Evolutionary conservation across 208 protist species (phyloP), one percentile per base, ranked within the genome.

Genomic region (Trypanosoma theileri): DNA sequence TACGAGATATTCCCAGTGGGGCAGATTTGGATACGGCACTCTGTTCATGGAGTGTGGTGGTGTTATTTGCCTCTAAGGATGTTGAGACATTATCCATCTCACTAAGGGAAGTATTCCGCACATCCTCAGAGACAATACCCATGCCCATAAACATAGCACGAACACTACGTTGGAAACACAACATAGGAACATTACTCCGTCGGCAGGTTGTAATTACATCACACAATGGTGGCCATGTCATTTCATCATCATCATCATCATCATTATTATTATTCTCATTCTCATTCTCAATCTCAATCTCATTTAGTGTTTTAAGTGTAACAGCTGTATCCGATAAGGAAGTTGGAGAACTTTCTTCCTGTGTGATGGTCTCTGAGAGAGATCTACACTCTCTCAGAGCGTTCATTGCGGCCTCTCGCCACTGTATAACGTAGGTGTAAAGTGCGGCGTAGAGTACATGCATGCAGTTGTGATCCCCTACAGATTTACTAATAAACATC

Each of bases 381-480:
- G 6, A 35, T 35, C 4, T 8, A 1, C 28, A 6, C 28, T 35
- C 4, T 35, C 28, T 35, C 28, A 35, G 4, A 35, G 1, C 6
- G 6, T 35, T 8, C 24, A 44, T 31, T n/a, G 60, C 46, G n/a
- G 60, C 60, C 1, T 45, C 9, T 1, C 54, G 52, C 68, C 68
- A 73, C 35, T 73, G 68, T 24, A 35, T 59, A 16, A 31, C 68
- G 41, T 73, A 73, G 7, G 60, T 73, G 59, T 66, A 67, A 6
- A 73, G 7, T 21, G 52, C 68, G 11, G 68, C 31, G 24, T 66
- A n/a, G 53, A 64, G 45, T 17, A 59, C 60, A 61, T 73, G 68
- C 54, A 73, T 59, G 21, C n/a, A 67, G 67, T 73, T 73, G 57
- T 73, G 69, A 52, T 73, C 69, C 10, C 69, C 69, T 4, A 67